Base-by-base conservation (phyloP, 1,139 yeast species). In the Meyerozyma guilliermondii region DNA sequence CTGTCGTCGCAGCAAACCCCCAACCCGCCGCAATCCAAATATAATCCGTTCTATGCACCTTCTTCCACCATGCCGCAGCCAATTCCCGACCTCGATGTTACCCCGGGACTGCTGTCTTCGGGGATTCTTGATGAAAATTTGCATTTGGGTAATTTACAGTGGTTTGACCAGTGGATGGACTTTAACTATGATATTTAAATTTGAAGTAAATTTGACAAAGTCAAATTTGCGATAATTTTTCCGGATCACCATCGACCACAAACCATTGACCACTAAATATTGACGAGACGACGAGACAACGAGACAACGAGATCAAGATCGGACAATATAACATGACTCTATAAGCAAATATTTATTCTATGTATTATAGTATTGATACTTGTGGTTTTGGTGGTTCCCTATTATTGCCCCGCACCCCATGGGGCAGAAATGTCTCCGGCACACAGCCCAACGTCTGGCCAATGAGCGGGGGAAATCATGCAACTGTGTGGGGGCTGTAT, bases 121-220 rank as follows among this genome's bases (percentile, higher is more conserved):
- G 20, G 5, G 11, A 18, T 3, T 4, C 38, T 41, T 7, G 55
- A 55, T 28, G 63, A 62, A 22, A 62, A 64, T 41, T 57, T 62
- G 30, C 53, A 75, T 35, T 53, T 75, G 35, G 71, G 74, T 7
- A 76, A 74, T 47, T 55, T 78, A 42, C 75, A 69, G 48, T 78
- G 83, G 83, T 78, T 78, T 49, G 81, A 78, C 51, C 78, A 76
- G 50, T 71, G 76, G 76, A 51, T 67, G 30, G 71, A 66, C 43
- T 59, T 63, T 42, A 53, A 56, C 38, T 52, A 55, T 43, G 64
- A 63, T 14, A 33, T 33, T 2, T 33, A 33, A 5, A 20, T n/a
- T n/a, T n/a, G n/a, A n/a, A n/a, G n/a, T n/a, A n/a, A n/a, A n/a
- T n/a, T n/a, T n/a, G n/a, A n/a, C n/a, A n/a, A n/a, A n/a, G n/a